phyloP scores from a whole-genome alignment of 1,139 yeast species.

The Debaryomyces subglobosus region DNA sequence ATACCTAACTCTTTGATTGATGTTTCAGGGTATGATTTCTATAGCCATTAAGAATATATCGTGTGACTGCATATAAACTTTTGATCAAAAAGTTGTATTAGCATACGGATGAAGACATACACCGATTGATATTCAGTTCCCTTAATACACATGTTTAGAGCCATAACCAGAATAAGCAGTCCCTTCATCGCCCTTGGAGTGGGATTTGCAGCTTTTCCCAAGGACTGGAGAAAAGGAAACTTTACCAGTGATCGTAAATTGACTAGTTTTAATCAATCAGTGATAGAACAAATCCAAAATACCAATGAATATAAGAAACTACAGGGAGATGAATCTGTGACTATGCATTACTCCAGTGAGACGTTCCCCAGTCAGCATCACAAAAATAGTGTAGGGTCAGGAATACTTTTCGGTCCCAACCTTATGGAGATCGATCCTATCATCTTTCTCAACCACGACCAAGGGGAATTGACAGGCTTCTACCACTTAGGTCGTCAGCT shows the following conservation, averaged over 20 bases:
- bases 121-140: neutral
- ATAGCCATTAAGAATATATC: neutral
- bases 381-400: conserved; percentile 65
- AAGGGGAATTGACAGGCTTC: conserved; percentile 58
- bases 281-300: conserved; percentile 34
- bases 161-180: conserved; percentile 25
- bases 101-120: neutral
- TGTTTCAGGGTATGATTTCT: neutral
- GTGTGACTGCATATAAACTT: neutral
- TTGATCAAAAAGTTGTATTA: neutral
- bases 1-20: neutral
- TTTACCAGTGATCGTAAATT: conserved; percentile 21
- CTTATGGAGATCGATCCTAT: conserved; percentile 71
- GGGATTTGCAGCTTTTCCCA: conserved; percentile 51
- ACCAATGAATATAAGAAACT: conserved; percentile 37
- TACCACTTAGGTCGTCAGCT: conserved; percentile 72
- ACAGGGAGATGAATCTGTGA: conserved; percentile 27
- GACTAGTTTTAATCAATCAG: conserved; percentile 34
- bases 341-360: conserved; percentile 36
- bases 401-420: conserved; percentile 62
- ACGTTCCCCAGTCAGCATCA: conserved; percentile 65
- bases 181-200: conserved; percentile 49
- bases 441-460: conserved; percentile 48
- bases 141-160: conserved; percentile 24
- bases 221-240: conserved; percentile 37